Percentiles rank a stretch among this genome's conserved stretches.
Evolutionary conservation across 2,329 filamentous ascomycete species (phyloP).

Genomic region (Ambrosiella cleistominuta): DNA sequence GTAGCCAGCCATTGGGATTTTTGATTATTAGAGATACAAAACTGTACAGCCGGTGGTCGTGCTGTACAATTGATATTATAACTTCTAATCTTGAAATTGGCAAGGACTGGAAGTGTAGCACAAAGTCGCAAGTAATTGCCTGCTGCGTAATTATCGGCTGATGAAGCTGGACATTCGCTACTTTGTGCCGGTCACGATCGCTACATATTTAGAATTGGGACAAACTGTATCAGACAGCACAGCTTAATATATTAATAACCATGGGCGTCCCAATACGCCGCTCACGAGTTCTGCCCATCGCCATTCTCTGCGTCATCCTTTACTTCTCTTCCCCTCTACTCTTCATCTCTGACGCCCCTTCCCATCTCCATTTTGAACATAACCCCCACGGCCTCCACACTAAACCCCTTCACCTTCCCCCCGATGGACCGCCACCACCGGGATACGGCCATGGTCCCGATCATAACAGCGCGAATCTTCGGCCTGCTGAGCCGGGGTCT

Average conservation of each 20-base stretch:
- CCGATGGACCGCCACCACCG: neutral
- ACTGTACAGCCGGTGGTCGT: too few relatives aligned
- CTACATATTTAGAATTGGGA: too few relatives aligned
- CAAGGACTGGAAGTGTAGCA: too few relatives aligned
- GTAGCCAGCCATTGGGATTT: too few relatives aligned
- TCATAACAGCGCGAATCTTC: neutral
- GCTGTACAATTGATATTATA: too few relatives aligned
- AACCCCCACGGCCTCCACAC: neutral
- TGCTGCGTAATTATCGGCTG: too few relatives aligned
- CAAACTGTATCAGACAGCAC: neutral
- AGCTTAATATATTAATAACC: neutral
- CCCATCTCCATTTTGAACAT: neutral
- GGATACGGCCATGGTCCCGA: neutral
- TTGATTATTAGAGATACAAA: too few relatives aligned
- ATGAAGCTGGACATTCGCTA: too few relatives aligned
- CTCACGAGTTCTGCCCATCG: slow-evolving; percentile 4
- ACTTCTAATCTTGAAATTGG: too few relatives aligned
- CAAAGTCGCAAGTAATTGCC: too few relatives aligned
- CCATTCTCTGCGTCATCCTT: slow-evolving; percentile 2
- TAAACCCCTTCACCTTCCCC: neutral
- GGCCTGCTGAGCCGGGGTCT: neutral
- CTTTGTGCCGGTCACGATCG: too few relatives aligned
- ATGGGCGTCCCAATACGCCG: slow-evolving; percentile 4
- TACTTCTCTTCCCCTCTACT: slow-evolving; percentile 8
- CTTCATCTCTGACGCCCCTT: neutral